phyloP scores from a whole-genome alignment of 2,329 filamentous ascomycete genomes.

The Botrytis cinerea region DNA sequence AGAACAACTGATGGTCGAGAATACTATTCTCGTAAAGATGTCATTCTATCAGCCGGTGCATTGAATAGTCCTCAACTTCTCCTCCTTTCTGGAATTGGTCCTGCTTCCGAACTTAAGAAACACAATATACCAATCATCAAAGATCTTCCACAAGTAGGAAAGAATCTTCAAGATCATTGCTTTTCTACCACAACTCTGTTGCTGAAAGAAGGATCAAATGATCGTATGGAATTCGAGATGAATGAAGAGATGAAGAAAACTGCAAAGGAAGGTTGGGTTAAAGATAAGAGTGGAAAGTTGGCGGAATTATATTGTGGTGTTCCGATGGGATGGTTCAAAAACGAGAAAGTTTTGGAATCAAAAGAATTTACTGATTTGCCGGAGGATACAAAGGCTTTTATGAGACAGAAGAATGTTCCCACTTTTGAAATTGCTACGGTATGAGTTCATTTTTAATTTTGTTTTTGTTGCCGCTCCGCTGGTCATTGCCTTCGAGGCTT shows the following conservation, averaged over 20 bases:
- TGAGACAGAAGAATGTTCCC: constrained; percentile 1
- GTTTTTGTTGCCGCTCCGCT: background rate
- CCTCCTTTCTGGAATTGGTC: constrained; percentile 51
- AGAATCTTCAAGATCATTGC: constrained; percentile 55
- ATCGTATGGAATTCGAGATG: constrained; percentile 46
- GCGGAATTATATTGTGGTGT: constrained; percentile 14
- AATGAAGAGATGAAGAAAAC: constrained; percentile 41
- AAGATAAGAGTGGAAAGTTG: constrained; percentile 2
- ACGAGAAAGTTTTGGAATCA: background rate
- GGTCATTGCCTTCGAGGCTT: background rate
- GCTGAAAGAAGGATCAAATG: constrained; percentile 31
- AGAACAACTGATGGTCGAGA: constrained; percentile 45
- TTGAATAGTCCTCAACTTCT: constrained; percentile 52
- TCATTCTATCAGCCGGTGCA: constrained; percentile 52
- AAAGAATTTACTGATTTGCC: background rate
- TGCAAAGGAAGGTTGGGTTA: constrained; percentile 2
- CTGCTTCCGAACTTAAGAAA: constrained; percentile 44
- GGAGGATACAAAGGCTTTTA: background rate
- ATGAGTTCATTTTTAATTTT: too few relatives aligned
- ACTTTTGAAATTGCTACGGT: constrained; percentile 16
- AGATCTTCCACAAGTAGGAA: constrained; percentile 65
- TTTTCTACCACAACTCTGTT: constrained; percentile 43
- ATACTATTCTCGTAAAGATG: constrained; percentile 43
- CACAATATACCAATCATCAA: constrained; percentile 54
- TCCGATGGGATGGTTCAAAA: constrained; percentile 11